Conservation (phyloP, 2,329 filamentous ascomycete genomes). For the Aureobasidium sp. region DNA sequence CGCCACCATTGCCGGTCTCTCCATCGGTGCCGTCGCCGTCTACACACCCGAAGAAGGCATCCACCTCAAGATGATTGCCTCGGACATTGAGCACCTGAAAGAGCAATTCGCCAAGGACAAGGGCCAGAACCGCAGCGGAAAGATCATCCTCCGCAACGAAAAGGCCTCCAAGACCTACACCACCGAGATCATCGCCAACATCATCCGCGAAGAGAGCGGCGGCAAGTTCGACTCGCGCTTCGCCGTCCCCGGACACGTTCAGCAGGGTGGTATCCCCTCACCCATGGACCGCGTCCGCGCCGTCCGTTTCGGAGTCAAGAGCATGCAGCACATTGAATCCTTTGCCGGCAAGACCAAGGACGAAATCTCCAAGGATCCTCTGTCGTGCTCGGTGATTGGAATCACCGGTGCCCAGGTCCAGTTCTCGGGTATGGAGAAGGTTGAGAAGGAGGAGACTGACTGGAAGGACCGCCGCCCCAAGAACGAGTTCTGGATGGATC, state of each 20-base stretch:
- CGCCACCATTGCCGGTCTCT: conserved; percentile 78
- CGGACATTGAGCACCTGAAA: conserved; percentile 82
- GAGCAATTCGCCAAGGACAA: conserved; percentile 76
- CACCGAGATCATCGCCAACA: conserved; percentile 87
- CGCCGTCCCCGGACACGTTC: conserved; percentile 86
- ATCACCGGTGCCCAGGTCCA: conserved; percentile 83
- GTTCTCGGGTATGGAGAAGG: conserved; percentile 70
- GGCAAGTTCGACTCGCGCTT: conserved; percentile 88
- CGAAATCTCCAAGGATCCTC: conserved; percentile 63
- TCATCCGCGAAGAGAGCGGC: conserved; percentile 87
- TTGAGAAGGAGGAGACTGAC: conserved; percentile 82
- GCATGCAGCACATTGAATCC: conserved; percentile 79
- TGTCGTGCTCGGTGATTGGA: conserved; percentile 75
- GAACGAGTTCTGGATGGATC: conserved; percentile 71
- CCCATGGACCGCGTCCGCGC: conserved; percentile 94
- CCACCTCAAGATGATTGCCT: conserved; percentile 81
- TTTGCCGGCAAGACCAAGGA: conserved; percentile 58
- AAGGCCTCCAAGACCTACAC: conserved; percentile 84
- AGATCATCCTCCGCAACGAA: conserved; percentile 94
- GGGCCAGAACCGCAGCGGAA: conserved; percentile 81
- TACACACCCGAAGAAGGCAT: conserved; percentile 98
- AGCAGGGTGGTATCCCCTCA: conserved; percentile 86
- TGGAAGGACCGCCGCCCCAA: conserved; percentile 84
- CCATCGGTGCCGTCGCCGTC: conserved; percentile 85
- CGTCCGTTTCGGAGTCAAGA: conserved; percentile 85